phyloP scores from a whole-genome alignment of 129 eudicot genomes.

The Kitagawia praeruptora region DNA sequence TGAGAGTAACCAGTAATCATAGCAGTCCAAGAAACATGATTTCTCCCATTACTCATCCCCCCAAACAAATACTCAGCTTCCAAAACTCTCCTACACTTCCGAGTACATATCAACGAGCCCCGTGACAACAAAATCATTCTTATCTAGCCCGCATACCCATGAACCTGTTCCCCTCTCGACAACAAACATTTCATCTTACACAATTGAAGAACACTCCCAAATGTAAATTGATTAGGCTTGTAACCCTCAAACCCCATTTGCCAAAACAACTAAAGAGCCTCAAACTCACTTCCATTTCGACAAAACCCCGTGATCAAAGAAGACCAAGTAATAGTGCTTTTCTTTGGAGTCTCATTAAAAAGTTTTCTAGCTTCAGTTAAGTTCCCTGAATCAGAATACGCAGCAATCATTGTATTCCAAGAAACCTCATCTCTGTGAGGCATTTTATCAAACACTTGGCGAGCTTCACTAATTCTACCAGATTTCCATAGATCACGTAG shows the following conservation, averaged over 20 bases:
- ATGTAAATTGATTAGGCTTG: constrained; percentile 41
- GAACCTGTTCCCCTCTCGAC: constrained; percentile 5
- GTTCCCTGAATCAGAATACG: constrained; percentile 7
- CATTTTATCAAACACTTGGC: constrained; percentile 1
- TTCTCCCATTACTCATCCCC: constrained; percentile 23
- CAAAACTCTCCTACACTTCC: not conserved
- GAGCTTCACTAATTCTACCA: not conserved
- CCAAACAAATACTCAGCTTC: constrained; percentile 7
- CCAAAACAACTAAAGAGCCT: constrained; percentile 10
- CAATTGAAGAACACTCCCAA: constrained; percentile 12
- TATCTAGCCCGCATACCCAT: not conserved
- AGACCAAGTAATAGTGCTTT: constrained; percentile 66
- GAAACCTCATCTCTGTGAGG: not conserved
- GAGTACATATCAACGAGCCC: constrained; percentile 10
- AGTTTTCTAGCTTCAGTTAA: constrained; percentile 11
- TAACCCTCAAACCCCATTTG: not conserved
- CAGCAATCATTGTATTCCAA: constrained; percentile 8
- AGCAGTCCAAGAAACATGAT: constrained; percentile 12
- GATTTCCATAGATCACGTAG: not conserved
- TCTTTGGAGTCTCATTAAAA: constrained; percentile 46
- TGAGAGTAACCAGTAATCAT: constrained; percentile 11
- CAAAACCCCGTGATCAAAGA: constrained; percentile 24
- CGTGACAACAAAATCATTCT: constrained; percentile 6
- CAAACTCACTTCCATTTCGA: not conserved
- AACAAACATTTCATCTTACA: not conserved